Conservation (phyloP, 495 filamentous ascomycete genomes). For the Hypoxylon lienhwacheense region DNA sequence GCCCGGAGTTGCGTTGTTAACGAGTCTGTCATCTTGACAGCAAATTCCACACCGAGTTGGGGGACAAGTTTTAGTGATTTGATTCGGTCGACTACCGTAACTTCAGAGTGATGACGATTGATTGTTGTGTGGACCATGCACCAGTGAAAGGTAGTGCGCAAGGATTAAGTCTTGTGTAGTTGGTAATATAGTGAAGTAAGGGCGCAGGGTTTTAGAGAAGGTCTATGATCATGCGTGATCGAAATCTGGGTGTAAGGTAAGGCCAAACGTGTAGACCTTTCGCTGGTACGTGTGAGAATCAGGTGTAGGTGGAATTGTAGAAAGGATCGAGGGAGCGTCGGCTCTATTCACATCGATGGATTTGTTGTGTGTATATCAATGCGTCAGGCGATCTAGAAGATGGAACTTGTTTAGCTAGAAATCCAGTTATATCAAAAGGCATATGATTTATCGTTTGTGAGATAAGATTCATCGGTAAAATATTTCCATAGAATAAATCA, state of each 20-base stretch:
- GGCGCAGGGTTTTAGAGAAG: not conserved
- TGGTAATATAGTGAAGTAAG: not conserved
- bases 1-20: constrained; percentile 71
- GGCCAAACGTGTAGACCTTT: constrained; percentile 1
- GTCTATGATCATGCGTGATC: not conserved
- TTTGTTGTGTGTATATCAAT: constrained; percentile 26
- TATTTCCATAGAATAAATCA: no score
- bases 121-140: constrained; percentile 2
- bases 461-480: no score
- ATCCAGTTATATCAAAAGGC: not conserved
- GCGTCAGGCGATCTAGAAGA: constrained; percentile 17
- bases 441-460: no score
- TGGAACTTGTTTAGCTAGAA: constrained; percentile 9
- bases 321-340: constrained; percentile 12
- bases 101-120: constrained; percentile 1
- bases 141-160: constrained; percentile 5
- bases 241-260: not conserved
- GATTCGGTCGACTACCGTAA: not conserved
- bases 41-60: not conserved
- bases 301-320: constrained; percentile 11
- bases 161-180: constrained; percentile 1
- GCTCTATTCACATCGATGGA: constrained; percentile 8
- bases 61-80: not conserved
- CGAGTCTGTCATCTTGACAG: constrained; percentile 47
- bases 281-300: constrained; percentile 1